Conservation (phyloP, 2,329 filamentous ascomycete genomes). For the Pseudogymnoascus sp. region DNA sequence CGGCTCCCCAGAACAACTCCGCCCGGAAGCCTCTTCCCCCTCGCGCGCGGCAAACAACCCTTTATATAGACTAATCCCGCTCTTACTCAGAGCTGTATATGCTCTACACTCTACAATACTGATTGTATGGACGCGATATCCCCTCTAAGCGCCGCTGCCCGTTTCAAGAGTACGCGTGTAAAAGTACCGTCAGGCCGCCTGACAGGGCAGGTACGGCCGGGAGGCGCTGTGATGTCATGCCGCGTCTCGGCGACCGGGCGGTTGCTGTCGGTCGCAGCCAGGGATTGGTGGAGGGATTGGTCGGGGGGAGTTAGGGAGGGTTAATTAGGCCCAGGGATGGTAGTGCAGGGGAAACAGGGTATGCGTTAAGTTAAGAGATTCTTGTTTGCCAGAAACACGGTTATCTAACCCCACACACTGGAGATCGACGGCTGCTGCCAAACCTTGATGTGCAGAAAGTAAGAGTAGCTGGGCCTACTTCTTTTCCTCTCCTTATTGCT, state of each 20-base stretch:
- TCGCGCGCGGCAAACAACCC: slow-evolving; percentile 2
- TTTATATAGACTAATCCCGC: neutral
- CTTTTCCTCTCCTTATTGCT: neutral
- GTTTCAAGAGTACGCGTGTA: neutral
- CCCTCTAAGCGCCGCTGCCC: neutral
- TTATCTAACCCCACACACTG: slow-evolving; percentile 1
- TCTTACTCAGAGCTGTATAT: neutral
- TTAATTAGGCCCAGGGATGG: too few relatives aligned
- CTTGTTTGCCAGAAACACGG: neutral
- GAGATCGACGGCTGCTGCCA: neutral
- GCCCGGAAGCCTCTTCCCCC: neutral
- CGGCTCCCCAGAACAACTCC: neutral
- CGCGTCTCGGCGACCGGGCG: neutral
- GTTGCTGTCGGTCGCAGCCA: neutral
- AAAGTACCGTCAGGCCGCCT: neutral
- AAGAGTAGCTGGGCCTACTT: neutral
- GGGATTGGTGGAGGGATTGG: neutral
- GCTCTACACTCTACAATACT: neutral
- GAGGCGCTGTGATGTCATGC: neutral
- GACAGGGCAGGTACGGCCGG: neutral
- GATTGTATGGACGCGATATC: neutral
- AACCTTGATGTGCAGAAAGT: neutral
- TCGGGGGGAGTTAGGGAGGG: neutral
- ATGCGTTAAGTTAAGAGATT: slow-evolving; percentile 1
- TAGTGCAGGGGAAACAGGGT: neutral